These are phyloP conservation scores for Bipolaris sorokiniana DNA, from an alignment of 2,329 filamentous ascomycete genomes.

Conservation along the genomic window DNA sequence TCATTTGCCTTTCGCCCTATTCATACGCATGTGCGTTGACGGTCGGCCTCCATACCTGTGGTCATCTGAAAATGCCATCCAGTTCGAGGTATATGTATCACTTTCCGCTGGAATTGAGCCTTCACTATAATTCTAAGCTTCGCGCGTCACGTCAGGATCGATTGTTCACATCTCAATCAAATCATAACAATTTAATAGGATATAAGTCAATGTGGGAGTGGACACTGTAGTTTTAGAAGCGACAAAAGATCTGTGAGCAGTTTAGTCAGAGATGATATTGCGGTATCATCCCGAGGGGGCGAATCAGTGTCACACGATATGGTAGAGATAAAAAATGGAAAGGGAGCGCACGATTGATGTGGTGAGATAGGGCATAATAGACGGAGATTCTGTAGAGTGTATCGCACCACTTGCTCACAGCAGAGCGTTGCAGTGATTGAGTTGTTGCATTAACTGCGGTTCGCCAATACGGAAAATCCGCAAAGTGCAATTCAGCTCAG, in stretches of 20 bases:
- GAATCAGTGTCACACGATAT: neutral
- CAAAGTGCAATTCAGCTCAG: conserved; percentile 2
- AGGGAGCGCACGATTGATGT: neutral
- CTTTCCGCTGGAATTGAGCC: too few species aligned
- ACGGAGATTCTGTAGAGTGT: neutral
- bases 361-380: neutral
- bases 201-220: neutral
- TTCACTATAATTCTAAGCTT: too few species aligned
- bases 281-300: neutral
- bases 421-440: neutral
- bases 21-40: too few species aligned
- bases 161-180: too few species aligned
- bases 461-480: neutral
- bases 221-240: neutral
- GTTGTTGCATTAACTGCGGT: neutral
- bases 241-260: neutral
- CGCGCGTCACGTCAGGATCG: too few species aligned
- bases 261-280: conserved; percentile 1
- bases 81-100: too few species aligned
- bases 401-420: neutral
- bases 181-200: neutral
- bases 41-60: too few species aligned
- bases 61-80: too few species aligned
- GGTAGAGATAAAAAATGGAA: neutral
- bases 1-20: too few species aligned